Evolutionary conservation across 176 grass and related monocot species (phyloP), one percentile per base, ranked within the genome.

Genomic region (Areca catechu): DNA sequence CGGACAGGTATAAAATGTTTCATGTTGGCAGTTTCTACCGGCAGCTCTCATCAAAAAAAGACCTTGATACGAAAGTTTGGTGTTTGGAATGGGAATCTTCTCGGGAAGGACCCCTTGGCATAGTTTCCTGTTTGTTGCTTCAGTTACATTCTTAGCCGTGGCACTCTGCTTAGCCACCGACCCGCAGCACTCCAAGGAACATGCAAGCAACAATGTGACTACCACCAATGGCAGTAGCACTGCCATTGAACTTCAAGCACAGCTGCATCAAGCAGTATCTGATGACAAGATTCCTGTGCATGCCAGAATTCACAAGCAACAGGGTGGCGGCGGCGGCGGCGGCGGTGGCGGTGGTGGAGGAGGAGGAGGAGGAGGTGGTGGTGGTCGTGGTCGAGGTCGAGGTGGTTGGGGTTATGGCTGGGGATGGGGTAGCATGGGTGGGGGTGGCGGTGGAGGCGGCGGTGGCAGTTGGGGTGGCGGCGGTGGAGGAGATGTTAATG

Each of bases 1-100:
- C 7, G 56, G 51, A 10, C 23, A 53, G 1, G 61, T 69, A 67
- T 72, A 74, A 22, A 70, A 74, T 28, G 62, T 61, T 25, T 51
- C 70, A 22, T 14, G 18, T 49, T 51, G 34, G 34, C 1, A 43
- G 34, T 18, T 3, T 50, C 60, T 65, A 3, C 9, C 21, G 12
- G 5, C 25, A 19, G 9, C 4, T 74, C 24, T 17, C 25, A 60
- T 57, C 24, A 62, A 19, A 25, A 61, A 48, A 34, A 4, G 16
- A 15, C 24, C 16, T 4, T 5, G 20, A 56, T 25, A 12, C 3
- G 6, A 7, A 49, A 12, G 34, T 43, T 43, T 43, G 16, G 15
- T 15, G 4, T 17, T 29, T 14, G 54, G 21, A 48, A 70, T 70
- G 67, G 22, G 47, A 10, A 3, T 50, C n/a, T 56, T 19, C 14